These are phyloP conservation scores for Daedalea quercina DNA, from an alignment of 768 basidiomycete genomes.

Conservation along the genomic window DNA sequence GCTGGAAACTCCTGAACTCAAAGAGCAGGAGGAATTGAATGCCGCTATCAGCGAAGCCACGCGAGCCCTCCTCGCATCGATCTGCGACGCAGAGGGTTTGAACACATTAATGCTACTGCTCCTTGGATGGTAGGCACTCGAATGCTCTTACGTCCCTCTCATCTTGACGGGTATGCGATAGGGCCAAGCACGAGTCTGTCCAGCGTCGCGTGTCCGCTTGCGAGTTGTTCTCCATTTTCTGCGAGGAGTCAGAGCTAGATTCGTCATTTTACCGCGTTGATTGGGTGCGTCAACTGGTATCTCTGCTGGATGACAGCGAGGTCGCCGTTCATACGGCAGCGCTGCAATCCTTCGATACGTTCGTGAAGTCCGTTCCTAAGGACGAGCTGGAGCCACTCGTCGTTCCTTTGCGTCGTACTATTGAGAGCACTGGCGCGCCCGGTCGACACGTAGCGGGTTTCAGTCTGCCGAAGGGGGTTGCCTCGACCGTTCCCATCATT, in stretches of 20 bases:
- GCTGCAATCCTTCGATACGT: slow-evolving; percentile 74
- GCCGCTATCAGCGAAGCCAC: slow-evolving; percentile 72
- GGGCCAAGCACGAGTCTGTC: slow-evolving; percentile 75
- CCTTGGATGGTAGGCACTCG: slow-evolving; percentile 68
- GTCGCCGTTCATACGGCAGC: slow-evolving; percentile 77
- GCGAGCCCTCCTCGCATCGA: slow-evolving; percentile 66
- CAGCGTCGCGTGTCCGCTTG: slow-evolving; percentile 73
- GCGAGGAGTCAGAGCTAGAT: slow-evolving; percentile 77
- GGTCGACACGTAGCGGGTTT: slow-evolving; percentile 81
- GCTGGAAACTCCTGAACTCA: slow-evolving; percentile 48
- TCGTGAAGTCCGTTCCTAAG: slow-evolving; percentile 87
- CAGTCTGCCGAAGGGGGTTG: slow-evolving; percentile 75
- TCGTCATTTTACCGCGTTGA: slow-evolving; percentile 83
- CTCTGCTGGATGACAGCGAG: slow-evolving; percentile 72
- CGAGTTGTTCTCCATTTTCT: slow-evolving; percentile 74
- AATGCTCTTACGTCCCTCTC: background rate
- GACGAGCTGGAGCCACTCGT: slow-evolving; percentile 90
- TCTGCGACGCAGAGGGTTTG: slow-evolving; percentile 81
- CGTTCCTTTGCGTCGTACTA: slow-evolving; percentile 79
- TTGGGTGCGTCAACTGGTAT: slow-evolving; percentile 88
- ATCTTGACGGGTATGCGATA: slow-evolving; percentile 20
- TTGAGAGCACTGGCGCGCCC: slow-evolving; percentile 78
- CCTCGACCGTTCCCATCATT: slow-evolving; percentile 79
- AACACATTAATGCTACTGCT: slow-evolving; percentile 86
- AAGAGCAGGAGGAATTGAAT: slow-evolving; percentile 59